phyloP scores from a whole-genome alignment of 148 eudicot genomes.

The Cornus kousa region DNA sequence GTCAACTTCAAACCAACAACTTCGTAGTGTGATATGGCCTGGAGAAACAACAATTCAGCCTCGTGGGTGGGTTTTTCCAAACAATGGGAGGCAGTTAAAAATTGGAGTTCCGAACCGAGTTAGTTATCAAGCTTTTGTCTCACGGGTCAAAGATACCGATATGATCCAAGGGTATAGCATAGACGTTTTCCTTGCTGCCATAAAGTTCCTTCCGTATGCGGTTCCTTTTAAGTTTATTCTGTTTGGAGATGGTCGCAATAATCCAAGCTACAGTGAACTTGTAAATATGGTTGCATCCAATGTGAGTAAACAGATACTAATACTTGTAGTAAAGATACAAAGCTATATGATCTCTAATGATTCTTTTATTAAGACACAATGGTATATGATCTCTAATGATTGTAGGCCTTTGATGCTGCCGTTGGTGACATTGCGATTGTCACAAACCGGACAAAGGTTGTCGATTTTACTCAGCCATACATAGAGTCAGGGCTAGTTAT shows the following conservation, averaged over 20 bases:
- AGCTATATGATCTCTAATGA: constrained; percentile 3
- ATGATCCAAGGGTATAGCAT: constrained; percentile 31
- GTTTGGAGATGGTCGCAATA: constrained; percentile 37
- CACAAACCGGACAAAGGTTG: constrained; percentile 50
- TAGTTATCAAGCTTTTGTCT: constrained; percentile 25
- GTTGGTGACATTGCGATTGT: constrained; percentile 59
- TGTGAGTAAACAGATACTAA: constrained; percentile 20
- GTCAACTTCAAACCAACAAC: constrained; percentile 23
- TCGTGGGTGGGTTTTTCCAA: constrained; percentile 46
- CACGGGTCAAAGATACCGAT: constrained; percentile 10
- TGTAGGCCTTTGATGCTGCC: constrained; percentile 52
- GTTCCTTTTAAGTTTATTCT: constrained; percentile 28
- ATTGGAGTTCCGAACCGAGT: constrained; percentile 36
- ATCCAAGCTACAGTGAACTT: constrained; percentile 32
- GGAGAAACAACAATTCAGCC: constrained; percentile 28
- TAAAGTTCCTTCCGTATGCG: constrained; percentile 26
- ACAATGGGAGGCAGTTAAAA: constrained; percentile 27
- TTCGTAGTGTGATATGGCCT: constrained; percentile 33
- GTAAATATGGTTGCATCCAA: constrained; percentile 22
- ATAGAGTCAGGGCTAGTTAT: constrained; percentile 61
- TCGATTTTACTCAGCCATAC: constrained; percentile 63
- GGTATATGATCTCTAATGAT: background rate
- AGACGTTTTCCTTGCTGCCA: constrained; percentile 33
- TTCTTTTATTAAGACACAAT: too few species aligned
- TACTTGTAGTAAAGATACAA: background rate